Evolutionary conservation across 257 asterid species (phyloP).

Genomic region (Solanum ossicruentum): DNA sequence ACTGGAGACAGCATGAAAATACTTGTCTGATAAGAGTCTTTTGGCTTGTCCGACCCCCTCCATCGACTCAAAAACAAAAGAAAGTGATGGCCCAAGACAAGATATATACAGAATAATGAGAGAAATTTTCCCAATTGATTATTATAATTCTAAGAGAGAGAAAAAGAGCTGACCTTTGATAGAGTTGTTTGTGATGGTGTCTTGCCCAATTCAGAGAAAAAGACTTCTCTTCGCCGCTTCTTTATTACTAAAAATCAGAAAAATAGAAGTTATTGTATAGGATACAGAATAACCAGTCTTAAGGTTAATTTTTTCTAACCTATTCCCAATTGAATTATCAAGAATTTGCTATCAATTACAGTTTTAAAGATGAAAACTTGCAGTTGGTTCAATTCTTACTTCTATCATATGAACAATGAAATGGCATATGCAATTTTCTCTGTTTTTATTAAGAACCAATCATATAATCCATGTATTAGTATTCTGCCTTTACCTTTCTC

Average conservation of each 20-base stretch:
- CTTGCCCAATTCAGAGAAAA: constrained; percentile 78
- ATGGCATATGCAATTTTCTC: background rate
- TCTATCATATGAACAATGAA: background rate
- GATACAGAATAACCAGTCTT: background rate
- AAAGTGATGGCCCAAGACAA: background rate
- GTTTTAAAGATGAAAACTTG: background rate
- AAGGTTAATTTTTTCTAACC: background rate
- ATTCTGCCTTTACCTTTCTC: constrained; percentile 51
- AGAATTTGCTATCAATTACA: background rate
- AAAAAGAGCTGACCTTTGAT: constrained; percentile 37
- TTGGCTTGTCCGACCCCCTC: background rate
- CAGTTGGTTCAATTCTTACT: background rate
- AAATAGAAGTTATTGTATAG: background rate
- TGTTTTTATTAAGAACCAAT: background rate
- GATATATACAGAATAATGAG: background rate
- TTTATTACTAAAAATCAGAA: constrained; percentile 38
- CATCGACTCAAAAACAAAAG: background rate
- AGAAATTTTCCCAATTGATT: background rate
- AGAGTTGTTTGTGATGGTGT: constrained; percentile 30
- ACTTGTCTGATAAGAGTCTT: background rate
- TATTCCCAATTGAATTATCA: background rate
- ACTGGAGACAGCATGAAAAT: background rate
- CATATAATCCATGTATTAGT: background rate
- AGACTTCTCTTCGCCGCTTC: constrained; percentile 76
- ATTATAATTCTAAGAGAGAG: background rate